A percentile compares a stretch with the other conserved stretches of the same genome.
These are phyloP conservation scores for Babesia divergens DNA, from an alignment of 169 alveolate species.

Conservation along the genomic window DNA sequence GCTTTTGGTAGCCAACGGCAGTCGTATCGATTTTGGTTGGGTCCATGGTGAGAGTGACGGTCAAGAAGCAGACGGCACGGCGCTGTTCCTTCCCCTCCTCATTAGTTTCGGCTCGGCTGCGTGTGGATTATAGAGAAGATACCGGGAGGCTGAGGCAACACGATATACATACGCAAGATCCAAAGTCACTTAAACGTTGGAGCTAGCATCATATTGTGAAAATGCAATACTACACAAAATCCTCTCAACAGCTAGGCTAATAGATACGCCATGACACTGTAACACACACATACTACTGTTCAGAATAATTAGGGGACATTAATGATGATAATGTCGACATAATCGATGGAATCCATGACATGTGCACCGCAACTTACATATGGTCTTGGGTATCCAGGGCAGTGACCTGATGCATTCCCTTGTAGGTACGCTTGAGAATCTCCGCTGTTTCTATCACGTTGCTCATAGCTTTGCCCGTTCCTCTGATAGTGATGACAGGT, in stretches of 20 bases:
- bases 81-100: slow-evolving; percentile 44
- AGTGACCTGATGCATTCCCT: slow-evolving; percentile 84
- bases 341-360: background rate
- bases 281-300: too few species aligned
- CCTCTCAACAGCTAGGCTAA: background rate
- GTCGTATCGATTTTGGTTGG: slow-evolving; percentile 44
- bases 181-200: too few species aligned
- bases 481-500: slow-evolving; percentile 76
- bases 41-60: slow-evolving; percentile 46
- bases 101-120: slow-evolving; percentile 4
- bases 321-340: too few species aligned
- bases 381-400: slow-evolving; percentile 62
- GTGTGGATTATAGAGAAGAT: background rate
- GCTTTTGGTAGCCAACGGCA: slow-evolving; percentile 58
- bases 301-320: too few species aligned
- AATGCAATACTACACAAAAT: background rate
- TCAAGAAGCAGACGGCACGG: slow-evolving; percentile 53
- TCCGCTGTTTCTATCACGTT: slow-evolving; percentile 85
- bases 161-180: background rate
- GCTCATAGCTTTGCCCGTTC: slow-evolving; percentile 87
- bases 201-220: background rate
- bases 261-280: background rate
- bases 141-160: background rate
- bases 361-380: slow-evolving; percentile 18
- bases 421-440: slow-evolving; percentile 77